A percentile compares a stretch with the other conserved stretches of the same genome.
Evolutionary conservation across 129 eudicot species (phyloP).

Genomic region (Tagetes erecta): DNA sequence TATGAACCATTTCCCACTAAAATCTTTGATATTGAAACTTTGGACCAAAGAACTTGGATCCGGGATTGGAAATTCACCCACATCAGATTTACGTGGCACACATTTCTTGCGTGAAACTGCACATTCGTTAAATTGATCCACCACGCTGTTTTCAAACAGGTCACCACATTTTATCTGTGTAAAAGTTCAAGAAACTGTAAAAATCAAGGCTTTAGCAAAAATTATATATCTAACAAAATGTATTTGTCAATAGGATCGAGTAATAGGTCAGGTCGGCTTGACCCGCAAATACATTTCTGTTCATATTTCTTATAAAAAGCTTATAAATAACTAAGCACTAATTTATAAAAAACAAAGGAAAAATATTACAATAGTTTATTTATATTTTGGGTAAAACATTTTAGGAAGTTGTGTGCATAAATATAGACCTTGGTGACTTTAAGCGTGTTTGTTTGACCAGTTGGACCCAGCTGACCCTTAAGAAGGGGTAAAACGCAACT

Average conservation of each 20-base stretch:
- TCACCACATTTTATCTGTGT: conserved; percentile 93
- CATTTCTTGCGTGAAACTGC: conserved; percentile 95
- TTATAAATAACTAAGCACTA: neutral
- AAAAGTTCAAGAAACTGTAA: conserved; percentile 8
- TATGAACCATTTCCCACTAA: conserved; percentile 88
- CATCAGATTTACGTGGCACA: conserved; percentile 88
- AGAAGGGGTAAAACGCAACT: neutral
- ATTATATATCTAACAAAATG: neutral
- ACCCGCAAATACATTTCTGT: neutral
- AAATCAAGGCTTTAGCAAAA: neutral
- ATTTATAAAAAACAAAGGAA: neutral
- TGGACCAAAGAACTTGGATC: conserved; percentile 64
- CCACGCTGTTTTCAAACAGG: conserved; percentile 87
- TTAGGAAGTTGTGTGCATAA: neutral
- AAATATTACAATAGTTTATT: neutral
- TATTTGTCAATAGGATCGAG: neutral
- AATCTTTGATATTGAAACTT: conserved; percentile 72
- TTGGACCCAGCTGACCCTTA: neutral
- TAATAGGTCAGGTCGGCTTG: neutral
- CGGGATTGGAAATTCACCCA: conserved; percentile 90
- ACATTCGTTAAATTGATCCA: conserved; percentile 91
- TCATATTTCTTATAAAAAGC: neutral
- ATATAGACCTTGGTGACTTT: neutral
- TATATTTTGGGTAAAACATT: neutral
- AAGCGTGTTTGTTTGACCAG: neutral